A percentile compares a stretch with the other conserved stretches of the same genome.
Evolutionary conservation across 2,329 filamentous ascomycete genomes (phyloP).

Genomic region (Fusarium lateritium): DNA sequence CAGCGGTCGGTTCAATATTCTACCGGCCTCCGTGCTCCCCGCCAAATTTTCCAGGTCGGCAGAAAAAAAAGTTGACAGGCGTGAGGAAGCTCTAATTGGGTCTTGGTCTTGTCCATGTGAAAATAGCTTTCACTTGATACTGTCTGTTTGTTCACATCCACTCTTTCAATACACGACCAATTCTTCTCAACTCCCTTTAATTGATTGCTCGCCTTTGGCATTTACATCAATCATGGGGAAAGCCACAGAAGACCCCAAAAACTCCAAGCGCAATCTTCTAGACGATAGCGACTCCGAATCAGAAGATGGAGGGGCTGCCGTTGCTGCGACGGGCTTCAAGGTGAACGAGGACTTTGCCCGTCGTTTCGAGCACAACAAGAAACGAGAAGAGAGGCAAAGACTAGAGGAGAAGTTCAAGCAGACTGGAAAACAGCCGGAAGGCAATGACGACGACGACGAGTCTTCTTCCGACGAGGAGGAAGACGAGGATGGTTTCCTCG

Average conservation of each 20-base stretch:
- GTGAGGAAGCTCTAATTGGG: constrained; percentile 37
- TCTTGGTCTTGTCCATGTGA: constrained; percentile 23
- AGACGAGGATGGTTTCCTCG: constrained; percentile 90
- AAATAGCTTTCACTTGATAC: constrained; percentile 26
- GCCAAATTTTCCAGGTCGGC: constrained; percentile 53
- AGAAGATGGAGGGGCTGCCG: constrained; percentile 58
- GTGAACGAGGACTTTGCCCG: constrained; percentile 93
- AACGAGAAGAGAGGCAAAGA: constrained; percentile 86
- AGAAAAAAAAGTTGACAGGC: constrained; percentile 50
- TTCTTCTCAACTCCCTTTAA: not conserved
- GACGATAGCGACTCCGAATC: constrained; percentile 69
- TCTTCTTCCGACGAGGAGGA: constrained; percentile 85
- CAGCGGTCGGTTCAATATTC: constrained; percentile 13
- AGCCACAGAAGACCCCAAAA: constrained; percentile 52
- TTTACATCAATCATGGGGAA: constrained; percentile 30
- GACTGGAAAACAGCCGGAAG: constrained; percentile 52
- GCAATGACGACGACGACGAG: constrained; percentile 65
- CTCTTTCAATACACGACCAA: not conserved
- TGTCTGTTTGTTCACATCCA: constrained; percentile 14
- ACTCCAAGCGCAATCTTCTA: constrained; percentile 65
- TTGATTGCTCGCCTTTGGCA: not conserved
- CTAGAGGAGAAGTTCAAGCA: constrained; percentile 87
- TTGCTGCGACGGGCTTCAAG: constrained; percentile 71
- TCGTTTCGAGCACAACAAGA: constrained; percentile 97
- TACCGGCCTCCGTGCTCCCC: constrained; percentile 40